Percentiles rank a stretch among this genome's conserved stretches.
These are phyloP conservation scores for Heliocybe sulcata DNA, from an alignment of 1,284 basidiomycete species.

Conservation along the genomic window DNA sequence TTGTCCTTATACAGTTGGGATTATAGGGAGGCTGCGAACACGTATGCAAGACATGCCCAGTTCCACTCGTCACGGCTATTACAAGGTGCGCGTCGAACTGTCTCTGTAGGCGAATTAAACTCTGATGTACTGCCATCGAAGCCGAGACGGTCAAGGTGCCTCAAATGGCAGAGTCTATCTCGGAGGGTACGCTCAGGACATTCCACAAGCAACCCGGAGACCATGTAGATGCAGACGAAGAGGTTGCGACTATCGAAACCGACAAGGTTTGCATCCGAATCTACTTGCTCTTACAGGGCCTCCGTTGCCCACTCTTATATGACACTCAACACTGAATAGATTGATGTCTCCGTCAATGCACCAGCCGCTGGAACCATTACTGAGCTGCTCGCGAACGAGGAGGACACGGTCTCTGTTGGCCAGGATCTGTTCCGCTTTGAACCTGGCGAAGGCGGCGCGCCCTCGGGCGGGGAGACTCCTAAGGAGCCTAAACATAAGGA, in stretches of 20 bases:
- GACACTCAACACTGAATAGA: conserved; percentile 42
- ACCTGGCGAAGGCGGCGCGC: conserved; percentile 63
- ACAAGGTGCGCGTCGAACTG: conserved; percentile 42
- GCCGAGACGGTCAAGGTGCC: conserved; percentile 94
- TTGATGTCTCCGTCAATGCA: conserved; percentile 96
- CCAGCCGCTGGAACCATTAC: conserved; percentile 85
- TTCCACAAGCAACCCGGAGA: conserved; percentile 96
- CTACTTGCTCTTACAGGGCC: neutral
- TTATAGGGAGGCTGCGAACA: conserved; percentile 37
- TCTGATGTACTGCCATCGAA: conserved; percentile 17
- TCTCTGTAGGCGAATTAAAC: conserved; percentile 4
- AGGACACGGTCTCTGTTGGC: conserved; percentile 92
- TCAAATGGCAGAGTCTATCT: conserved; percentile 98
- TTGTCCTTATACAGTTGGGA: conserved; percentile 2
- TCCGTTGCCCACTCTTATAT: conserved; percentile 8
- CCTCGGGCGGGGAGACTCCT: conserved; percentile 15
- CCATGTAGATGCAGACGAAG: conserved; percentile 87
- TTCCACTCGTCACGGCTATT: conserved; percentile 66
- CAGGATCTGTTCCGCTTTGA: conserved; percentile 94
- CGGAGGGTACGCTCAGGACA: conserved; percentile 93
- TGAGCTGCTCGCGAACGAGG: conserved; percentile 84
- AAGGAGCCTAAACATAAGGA: too few relatives aligned
- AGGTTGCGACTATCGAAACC: conserved; percentile 97
- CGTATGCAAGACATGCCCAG: conserved; percentile 43
- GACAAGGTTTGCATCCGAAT: conserved; percentile 69